Conservation (phyloP, 2,329 filamentous ascomycete species). For the Dendrostoma leiphaemia region DNA sequence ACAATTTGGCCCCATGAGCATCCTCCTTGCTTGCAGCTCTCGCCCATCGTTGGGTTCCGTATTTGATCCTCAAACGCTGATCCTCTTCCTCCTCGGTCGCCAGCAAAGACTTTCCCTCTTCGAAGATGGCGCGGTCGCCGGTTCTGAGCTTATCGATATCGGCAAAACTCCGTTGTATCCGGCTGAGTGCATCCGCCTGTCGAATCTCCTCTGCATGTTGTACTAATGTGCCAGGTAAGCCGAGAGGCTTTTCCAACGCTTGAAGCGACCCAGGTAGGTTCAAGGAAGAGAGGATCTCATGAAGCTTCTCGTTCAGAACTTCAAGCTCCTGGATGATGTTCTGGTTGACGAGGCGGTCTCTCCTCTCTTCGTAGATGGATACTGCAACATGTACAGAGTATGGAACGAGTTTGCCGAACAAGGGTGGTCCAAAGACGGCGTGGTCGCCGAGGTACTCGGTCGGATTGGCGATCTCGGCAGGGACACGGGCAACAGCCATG, state of each 20-base stretch:
- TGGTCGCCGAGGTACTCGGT: constrained; percentile 77
- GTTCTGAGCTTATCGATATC: constrained; percentile 89
- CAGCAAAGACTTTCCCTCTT: constrained; percentile 78
- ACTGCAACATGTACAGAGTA: constrained; percentile 94
- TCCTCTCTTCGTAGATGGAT: constrained; percentile 89
- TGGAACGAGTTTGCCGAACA: constrained; percentile 90
- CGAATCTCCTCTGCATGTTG: constrained; percentile 93
- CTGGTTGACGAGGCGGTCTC: constrained; percentile 87
- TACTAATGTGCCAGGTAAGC: constrained; percentile 78
- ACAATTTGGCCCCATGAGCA: constrained; percentile 65
- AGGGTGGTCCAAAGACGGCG: constrained; percentile 75
- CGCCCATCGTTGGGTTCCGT: constrained; percentile 84
- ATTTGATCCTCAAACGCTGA: constrained; percentile 68
- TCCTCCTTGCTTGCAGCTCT: constrained; percentile 69
- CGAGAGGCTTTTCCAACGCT: constrained; percentile 90
- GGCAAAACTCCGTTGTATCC: constrained; percentile 75
- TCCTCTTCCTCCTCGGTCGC: constrained; percentile 83
- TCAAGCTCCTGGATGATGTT: constrained; percentile 85
- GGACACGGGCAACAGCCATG: constrained; percentile 80
- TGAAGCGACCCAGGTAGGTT: constrained; percentile 91
- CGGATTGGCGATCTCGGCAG: constrained; percentile 78
- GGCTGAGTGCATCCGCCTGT: constrained; percentile 80
- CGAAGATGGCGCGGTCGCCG: constrained; percentile 73
- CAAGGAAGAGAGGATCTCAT: constrained; percentile 75
- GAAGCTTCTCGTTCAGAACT: constrained; percentile 72